A percentile compares a stretch with the other conserved stretches of the same genome.
phyloP scores from a whole-genome alignment of 495 filamentous ascomycete genomes.

The Annulohypoxylon maeteangense region DNA sequence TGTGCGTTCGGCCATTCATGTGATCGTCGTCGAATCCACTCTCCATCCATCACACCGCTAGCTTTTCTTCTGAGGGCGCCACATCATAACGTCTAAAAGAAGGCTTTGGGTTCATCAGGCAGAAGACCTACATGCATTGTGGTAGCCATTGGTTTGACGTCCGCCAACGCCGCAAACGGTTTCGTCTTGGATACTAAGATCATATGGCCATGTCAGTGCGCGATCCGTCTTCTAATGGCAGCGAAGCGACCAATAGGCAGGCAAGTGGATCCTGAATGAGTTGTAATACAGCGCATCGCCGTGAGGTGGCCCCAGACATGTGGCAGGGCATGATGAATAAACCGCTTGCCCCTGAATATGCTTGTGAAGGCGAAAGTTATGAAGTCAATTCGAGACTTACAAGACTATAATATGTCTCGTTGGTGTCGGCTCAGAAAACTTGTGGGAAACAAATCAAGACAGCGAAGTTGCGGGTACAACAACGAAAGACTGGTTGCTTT shows the following conservation, averaged over 20 bases:
- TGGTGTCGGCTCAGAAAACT: background rate
- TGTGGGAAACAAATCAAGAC: conserved; percentile 6
- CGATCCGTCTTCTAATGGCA: conserved; percentile 11
- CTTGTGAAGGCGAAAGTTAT: background rate
- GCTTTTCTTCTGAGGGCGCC: conserved; percentile 13
- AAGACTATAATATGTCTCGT: conserved; percentile 17
- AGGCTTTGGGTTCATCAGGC: conserved; percentile 6
- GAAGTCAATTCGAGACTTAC: background rate
- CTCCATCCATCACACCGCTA: conserved; percentile 6
- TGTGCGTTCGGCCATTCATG: conserved; percentile 10
- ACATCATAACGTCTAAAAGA: conserved; percentile 3
- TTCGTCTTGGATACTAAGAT: conserved; percentile 11
- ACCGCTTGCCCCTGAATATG: conserved; percentile 1
- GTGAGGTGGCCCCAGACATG: conserved; percentile 15
- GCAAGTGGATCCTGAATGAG: background rate
- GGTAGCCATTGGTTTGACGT: conserved; percentile 12
- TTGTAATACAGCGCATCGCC: conserved; percentile 14
- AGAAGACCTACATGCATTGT: background rate
- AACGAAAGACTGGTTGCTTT: background rate
- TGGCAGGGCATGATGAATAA: conserved; percentile 9
- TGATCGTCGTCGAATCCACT: conserved; percentile 10
- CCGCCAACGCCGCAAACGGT: conserved; percentile 20
- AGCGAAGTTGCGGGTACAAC: conserved; percentile 3
- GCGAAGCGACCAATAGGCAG: conserved; percentile 19
- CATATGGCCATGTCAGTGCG: conserved; percentile 23